Evolutionary conservation across 148 eudicot genomes (phyloP).

Genomic region (Spergularia marina): DNA sequence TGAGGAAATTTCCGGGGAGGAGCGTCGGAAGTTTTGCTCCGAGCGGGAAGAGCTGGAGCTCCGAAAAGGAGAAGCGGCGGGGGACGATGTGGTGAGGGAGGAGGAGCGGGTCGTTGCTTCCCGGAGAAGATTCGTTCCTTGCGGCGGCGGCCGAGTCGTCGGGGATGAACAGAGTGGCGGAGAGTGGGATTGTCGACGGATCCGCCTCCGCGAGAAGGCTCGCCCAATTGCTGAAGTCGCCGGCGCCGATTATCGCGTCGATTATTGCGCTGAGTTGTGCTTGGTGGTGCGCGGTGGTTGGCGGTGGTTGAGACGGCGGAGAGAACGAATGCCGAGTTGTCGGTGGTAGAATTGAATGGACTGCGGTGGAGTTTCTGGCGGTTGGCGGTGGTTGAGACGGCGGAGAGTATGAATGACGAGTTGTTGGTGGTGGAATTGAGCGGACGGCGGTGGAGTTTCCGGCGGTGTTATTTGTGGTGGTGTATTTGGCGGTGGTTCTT

Average conservation of each 20-base stretch:
- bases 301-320: neutral
- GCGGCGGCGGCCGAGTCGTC: slow-evolving; percentile 32
- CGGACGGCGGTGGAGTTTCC: neutral
- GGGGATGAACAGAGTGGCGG: slow-evolving; percentile 57
- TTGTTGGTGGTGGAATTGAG: neutral
- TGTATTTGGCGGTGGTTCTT: neutral
- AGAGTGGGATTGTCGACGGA: slow-evolving; percentile 31
- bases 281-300: neutral
- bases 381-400: neutral
- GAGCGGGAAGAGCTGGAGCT: slow-evolving; percentile 32
- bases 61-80: slow-evolving; percentile 37
- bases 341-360: neutral
- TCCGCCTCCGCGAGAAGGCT: slow-evolving; percentile 35
- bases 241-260: slow-evolving; percentile 43
- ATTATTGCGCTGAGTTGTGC: slow-evolving; percentile 33
- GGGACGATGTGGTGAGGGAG: slow-evolving; percentile 47
- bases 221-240: slow-evolving; percentile 51
- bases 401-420: neutral
- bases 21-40: slow-evolving; percentile 41
- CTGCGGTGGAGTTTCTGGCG: neutral
- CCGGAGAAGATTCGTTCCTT: slow-evolving; percentile 20
- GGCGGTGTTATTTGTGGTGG: slow-evolving; percentile 2
- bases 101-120: slow-evolving; percentile 39
- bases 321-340: neutral
- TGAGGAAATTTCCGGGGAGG: slow-evolving; percentile 39